Evolutionary conservation across 257 asterid species (phyloP), one percentile per base, ranked within the genome.

Genomic region (Apocynum venetum): DNA sequence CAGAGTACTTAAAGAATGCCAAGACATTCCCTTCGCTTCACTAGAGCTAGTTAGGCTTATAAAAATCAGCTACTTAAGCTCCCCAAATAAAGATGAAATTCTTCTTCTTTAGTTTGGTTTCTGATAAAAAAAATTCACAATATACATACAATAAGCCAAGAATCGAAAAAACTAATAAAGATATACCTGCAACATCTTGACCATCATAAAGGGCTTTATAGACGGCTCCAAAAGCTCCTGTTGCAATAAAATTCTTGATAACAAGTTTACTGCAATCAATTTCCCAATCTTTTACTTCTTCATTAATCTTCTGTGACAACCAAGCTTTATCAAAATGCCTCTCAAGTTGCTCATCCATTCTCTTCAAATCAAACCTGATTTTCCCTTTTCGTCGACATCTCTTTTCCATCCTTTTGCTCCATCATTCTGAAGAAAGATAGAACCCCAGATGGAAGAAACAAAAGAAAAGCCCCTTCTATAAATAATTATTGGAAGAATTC

Each of bases 111-210:
- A n/a, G n/a, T n/a, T n/a, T n/a, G n/a, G n/a, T n/a, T n/a, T n/a
- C n/a, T n/a, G n/a, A n/a, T n/a, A n/a, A n/a, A n/a, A 25, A n/a
- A n/a, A n/a, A n/a, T n/a, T n/a, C n/a, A n/a, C n/a, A n/a, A n/a
- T n/a, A n/a, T n/a, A n/a, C n/a, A n/a, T n/a, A n/a, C n/a, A n/a
- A n/a, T n/a, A n/a, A n/a, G n/a, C n/a, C n/a, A n/a, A n/a, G n/a
- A n/a, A n/a, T n/a, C n/a, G n/a, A n/a, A n/a, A n/a, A n/a, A n/a
- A n/a, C n/a, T n/a, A n/a, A n/a, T 20, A 1, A 20, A 7, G 6
- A 19, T 57, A 19, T 20, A 74, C 79, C 79, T 14, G 75, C 80
- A 8, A 79, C 83, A 40, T 72, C 36, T 72, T 71, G 40, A 0
- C 79, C 81, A 40, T 59, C 73, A n/a, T 79, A 76, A 17, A 46